These are phyloP conservation scores for Striga asiatica DNA, from an alignment of 257 asterid genomes.

Conservation along the genomic window DNA sequence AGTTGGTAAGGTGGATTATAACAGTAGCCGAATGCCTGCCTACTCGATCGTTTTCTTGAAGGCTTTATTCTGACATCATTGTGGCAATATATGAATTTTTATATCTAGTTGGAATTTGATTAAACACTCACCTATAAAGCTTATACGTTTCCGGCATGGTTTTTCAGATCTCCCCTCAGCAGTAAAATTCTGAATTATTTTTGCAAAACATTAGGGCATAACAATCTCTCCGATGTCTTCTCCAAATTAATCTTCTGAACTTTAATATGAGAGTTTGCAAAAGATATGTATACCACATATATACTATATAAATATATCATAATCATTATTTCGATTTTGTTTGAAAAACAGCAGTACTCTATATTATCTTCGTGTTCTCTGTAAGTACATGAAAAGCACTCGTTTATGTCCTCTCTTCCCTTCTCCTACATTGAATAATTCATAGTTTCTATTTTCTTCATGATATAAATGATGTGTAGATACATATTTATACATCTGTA, in stretches of 20 bases:
- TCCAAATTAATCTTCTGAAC: too few relatives aligned
- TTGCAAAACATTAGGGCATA: not conserved
- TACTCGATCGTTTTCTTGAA: not conserved
- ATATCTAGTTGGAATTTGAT: not conserved
- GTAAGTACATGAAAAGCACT: too few relatives aligned
- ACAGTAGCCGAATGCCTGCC: not conserved
- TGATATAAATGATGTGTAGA: too few relatives aligned
- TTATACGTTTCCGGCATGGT: too few relatives aligned
- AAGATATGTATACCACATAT: too few relatives aligned
- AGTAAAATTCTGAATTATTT: not conserved
- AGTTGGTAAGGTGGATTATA: slow-evolving; percentile 6
- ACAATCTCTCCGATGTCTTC: too few relatives aligned
- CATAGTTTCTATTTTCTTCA: not conserved
- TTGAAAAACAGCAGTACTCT: not conserved
- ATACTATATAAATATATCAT: too few relatives aligned
- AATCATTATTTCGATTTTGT: not conserved
- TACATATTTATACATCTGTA: too few relatives aligned
- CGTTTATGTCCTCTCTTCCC: not conserved
- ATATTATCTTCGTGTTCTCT: not conserved
- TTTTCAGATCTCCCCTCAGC: not conserved
- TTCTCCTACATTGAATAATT: not conserved
- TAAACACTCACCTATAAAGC: not conserved
- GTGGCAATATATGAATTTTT: not conserved
- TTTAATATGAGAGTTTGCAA: too few relatives aligned
- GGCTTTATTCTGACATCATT: not conserved